Conservation (phyloP, 1,284 basidiomycete species). For the Ustilago tritici region DNA sequence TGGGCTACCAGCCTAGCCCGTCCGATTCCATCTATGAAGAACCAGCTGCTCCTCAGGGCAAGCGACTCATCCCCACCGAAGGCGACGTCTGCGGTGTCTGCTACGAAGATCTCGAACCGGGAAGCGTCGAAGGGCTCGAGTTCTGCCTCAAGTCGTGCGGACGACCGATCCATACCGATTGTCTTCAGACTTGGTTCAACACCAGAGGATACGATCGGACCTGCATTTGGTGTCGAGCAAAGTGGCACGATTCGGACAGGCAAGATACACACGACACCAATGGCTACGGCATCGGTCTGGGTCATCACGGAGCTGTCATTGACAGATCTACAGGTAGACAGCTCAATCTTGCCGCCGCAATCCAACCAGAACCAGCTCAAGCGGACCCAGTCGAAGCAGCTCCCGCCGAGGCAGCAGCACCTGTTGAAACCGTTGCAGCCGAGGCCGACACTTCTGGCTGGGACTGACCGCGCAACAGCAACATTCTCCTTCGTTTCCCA, state of each 20-base stretch:
- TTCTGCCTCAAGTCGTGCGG: constrained; percentile 50
- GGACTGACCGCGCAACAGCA: not conserved
- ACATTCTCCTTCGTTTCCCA: not conserved
- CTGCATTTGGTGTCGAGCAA: constrained; percentile 50
- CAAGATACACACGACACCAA: not conserved
- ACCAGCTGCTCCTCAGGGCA: constrained; percentile 14
- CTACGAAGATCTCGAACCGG: constrained; percentile 46
- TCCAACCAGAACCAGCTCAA: constrained; percentile 15
- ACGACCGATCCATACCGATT: constrained; percentile 46
- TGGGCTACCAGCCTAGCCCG: constrained; percentile 23
- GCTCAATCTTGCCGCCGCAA: constrained; percentile 43
- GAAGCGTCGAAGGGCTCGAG: constrained; percentile 35
- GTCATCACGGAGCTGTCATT: constrained; percentile 23
- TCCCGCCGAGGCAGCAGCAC: constrained; percentile 2
- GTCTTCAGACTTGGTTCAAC: constrained; percentile 42
- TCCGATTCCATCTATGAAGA: not conserved
- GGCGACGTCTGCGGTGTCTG: constrained; percentile 51
- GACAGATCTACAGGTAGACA: constrained; percentile 20
- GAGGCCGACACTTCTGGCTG: constrained; percentile 9
- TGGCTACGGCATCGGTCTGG: constrained; percentile 38
- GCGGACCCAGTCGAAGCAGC: not conserved
- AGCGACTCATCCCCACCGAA: constrained; percentile 33
- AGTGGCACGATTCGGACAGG: constrained; percentile 16
- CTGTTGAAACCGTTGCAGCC: not conserved
- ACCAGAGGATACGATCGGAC: constrained; percentile 24